Evolutionary conservation across 108 stramenopile species (phyloP).

Genomic region (Skeletonema potamos): DNA sequence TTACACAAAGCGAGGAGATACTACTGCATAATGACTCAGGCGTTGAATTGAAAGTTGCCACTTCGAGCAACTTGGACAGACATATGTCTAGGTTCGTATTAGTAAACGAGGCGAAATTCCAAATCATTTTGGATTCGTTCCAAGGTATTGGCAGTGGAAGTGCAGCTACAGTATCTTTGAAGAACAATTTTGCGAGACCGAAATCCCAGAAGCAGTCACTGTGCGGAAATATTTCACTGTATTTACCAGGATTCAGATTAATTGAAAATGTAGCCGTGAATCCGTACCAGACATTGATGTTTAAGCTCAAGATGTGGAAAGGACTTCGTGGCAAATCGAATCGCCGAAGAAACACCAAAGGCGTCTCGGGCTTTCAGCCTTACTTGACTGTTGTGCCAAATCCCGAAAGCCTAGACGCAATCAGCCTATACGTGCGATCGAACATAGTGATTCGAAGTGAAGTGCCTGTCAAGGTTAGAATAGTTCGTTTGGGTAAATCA

Average conservation of each 20-base stretch:
- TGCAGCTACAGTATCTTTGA: slow-evolving; percentile 5
- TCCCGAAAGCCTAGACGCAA: slow-evolving; percentile 19
- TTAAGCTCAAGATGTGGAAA: slow-evolving; percentile 19
- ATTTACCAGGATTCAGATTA: slow-evolving; percentile 16
- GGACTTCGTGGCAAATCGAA: not conserved
- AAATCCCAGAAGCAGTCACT: not conserved
- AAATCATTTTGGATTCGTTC: not conserved
- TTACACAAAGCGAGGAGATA: slow-evolving; percentile 17
- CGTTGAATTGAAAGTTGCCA: slow-evolving; percentile 9
- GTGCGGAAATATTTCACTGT: slow-evolving; percentile 10
- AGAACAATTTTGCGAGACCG: not conserved
- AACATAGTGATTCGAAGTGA: slow-evolving; percentile 23
- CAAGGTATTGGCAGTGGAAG: slow-evolving; percentile 1
- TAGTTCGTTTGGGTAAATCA: slow-evolving; percentile 27
- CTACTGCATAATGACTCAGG: slow-evolving; percentile 19
- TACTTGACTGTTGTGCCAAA: slow-evolving; percentile 40
- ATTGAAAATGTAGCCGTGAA: slow-evolving; percentile 11
- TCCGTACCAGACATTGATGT: slow-evolving; percentile 35
- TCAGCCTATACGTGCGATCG: slow-evolving; percentile 25
- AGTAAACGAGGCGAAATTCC: not conserved
- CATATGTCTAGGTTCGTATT: not conserved
- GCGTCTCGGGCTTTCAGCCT: slow-evolving; percentile 33
- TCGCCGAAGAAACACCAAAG: not conserved
- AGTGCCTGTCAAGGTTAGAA: slow-evolving; percentile 33
- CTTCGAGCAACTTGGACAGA: not conserved